Conservation (phyloP, 768 basidiomycete genomes). For the Suillus variegatus region DNA sequence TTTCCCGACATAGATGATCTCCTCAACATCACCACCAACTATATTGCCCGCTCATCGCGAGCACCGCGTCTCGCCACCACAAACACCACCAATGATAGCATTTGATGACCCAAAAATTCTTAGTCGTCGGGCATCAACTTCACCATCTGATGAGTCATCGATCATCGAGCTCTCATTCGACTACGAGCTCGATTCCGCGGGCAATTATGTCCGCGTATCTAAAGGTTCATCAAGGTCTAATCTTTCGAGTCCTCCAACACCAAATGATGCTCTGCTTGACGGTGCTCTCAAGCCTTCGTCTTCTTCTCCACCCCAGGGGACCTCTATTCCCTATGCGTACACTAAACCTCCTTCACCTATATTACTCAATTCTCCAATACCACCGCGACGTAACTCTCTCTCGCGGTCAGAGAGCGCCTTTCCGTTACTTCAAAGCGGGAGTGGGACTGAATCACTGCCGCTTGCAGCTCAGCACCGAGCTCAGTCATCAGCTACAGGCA, state of each 20-base stretch:
- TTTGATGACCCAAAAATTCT: constrained; percentile 32
- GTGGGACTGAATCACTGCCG: constrained; percentile 17
- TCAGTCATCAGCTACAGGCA: constrained; percentile 24
- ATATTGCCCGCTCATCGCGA: constrained; percentile 33
- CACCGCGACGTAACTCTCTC: constrained; percentile 49
- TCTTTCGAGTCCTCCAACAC: constrained; percentile 43
- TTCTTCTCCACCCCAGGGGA: constrained; percentile 25
- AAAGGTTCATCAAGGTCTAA: constrained; percentile 41
- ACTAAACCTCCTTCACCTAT: constrained; percentile 35
- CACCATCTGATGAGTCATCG: constrained; percentile 47
- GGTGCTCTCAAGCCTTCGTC: constrained; percentile 25
- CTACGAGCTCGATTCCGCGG: constrained; percentile 46
- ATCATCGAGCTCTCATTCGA: constrained; percentile 50
- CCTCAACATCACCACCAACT: constrained; percentile 21
- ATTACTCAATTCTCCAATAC: constrained; percentile 39
- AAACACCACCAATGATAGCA: constrained; percentile 27
- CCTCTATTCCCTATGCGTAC: constrained; percentile 21
- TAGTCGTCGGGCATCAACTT: constrained; percentile 31
- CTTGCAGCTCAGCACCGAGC: constrained; percentile 31
- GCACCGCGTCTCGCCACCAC: constrained; percentile 31
- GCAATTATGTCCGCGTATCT: constrained; percentile 47
- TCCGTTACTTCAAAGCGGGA: constrained; percentile 38
- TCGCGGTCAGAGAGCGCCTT: constrained; percentile 70
- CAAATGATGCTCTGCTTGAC: constrained; percentile 34
- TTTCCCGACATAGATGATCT: constrained; percentile 21